Evolutionary conservation across 768 basidiomycete species (phyloP).

Genomic region (Lactarius akahatsu): DNA sequence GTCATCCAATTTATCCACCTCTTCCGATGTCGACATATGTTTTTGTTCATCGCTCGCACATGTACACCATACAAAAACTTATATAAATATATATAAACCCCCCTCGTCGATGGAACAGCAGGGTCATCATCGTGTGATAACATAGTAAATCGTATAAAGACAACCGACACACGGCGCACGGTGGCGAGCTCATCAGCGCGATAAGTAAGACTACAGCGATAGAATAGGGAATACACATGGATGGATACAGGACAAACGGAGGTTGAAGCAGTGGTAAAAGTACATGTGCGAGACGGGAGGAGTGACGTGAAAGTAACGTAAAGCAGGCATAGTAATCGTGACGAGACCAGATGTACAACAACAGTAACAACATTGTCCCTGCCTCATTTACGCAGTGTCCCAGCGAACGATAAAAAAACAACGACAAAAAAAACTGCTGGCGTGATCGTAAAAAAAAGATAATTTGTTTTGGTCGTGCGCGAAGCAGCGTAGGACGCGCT

Average conservation of each 20-base stretch:
- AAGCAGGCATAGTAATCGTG: too few species aligned
- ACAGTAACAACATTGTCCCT: too few species aligned
- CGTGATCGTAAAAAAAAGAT: slow-evolving; percentile 2
- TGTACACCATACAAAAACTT: slow-evolving; percentile 1
- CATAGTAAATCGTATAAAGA: slow-evolving; percentile 23
- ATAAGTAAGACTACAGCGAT: slow-evolving; percentile 28
- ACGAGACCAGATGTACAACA: too few species aligned
- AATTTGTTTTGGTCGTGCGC: slow-evolving; percentile 10
- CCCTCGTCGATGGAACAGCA: background rate
- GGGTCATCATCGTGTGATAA: slow-evolving; percentile 7
- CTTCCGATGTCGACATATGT: slow-evolving; percentile 14
- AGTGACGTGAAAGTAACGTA: too few species aligned
- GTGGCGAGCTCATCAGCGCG: slow-evolving; percentile 2
- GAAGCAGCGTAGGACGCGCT: background rate
- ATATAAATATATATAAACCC: background rate
- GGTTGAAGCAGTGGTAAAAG: slow-evolving; percentile 26
- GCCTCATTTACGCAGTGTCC: slow-evolving; percentile 1
- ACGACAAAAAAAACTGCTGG: background rate
- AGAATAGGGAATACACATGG: slow-evolving; percentile 31
- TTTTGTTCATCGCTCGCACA: background rate
- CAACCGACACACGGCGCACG: background rate
- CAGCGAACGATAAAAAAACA: slow-evolving; percentile 10
- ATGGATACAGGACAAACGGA: slow-evolving; percentile 22
- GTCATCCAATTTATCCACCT: slow-evolving; percentile 20
- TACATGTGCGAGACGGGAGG: slow-evolving; percentile 19